Evolutionary conservation across 1,284 basidiomycete genomes (phyloP).

Genomic region (Trichosporon asahii): DNA sequence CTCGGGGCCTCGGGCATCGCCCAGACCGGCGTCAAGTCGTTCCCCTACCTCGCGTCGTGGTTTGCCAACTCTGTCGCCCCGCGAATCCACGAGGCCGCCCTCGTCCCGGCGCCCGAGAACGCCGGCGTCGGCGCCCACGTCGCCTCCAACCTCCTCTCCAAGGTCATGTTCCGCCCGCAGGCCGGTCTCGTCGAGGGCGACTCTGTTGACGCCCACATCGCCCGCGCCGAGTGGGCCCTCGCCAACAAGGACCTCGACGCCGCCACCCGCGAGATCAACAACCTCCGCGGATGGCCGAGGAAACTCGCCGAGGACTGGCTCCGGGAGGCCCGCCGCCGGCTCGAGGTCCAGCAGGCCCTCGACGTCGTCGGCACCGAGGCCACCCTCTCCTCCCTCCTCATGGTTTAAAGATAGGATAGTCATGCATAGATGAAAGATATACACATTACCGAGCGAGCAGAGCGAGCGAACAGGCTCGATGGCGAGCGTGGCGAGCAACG

Average conservation of each 20-base stretch:
- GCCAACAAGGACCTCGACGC: conserved; percentile 89
- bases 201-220: conserved; percentile 81
- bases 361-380: conserved; percentile 84
- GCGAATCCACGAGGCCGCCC: conserved; percentile 76
- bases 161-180: conserved; percentile 72
- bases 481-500: not conserved
- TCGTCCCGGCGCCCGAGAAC: conserved; percentile 69
- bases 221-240: conserved; percentile 84
- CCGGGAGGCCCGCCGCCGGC: conserved; percentile 75
- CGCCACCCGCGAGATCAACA: conserved; percentile 87
- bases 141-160: conserved; percentile 71
- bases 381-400: conserved; percentile 58
- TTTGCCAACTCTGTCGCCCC: conserved; percentile 82
- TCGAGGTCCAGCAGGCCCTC: conserved; percentile 91
- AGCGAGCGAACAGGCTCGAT: not conserved
- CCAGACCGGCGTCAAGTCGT: conserved; percentile 82
- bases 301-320: conserved; percentile 85
- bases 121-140: conserved; percentile 84
- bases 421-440: conserved; percentile 14
- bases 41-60: conserved; percentile 84
- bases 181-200: conserved; percentile 66
- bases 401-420: conserved; percentile 43
- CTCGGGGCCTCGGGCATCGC: conserved; percentile 73
- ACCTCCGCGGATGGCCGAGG: conserved; percentile 80
- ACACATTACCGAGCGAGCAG: not conserved